Base-by-base conservation (phyloP, 129 eudicot species). In the Lactuca saligna region DNA sequence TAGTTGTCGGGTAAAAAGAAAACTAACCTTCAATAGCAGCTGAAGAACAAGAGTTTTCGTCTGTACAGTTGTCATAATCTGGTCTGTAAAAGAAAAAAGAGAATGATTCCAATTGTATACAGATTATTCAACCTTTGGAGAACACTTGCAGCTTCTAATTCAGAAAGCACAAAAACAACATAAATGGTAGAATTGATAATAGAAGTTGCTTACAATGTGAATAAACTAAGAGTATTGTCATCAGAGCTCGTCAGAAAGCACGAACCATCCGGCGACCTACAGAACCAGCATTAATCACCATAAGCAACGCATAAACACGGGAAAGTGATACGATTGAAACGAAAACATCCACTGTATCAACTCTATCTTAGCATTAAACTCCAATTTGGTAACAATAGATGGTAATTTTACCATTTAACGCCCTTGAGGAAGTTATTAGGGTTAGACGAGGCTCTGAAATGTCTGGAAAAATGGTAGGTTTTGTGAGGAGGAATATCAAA, bases 231-330 rank as follows among this genome's bases (percentile, higher is more conserved):
- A 4, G 78, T 56, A 79, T 86, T 92, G 46, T 92, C 95, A 46
- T 92, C 96, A 8, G 91, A 80, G 56, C 86, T 81, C 8, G 90
- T 86, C 37, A 92, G 70, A 67, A 92, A 89, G 79, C 95, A 84
- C 2, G 96, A 92, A 75, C 96, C 98, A 83, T 92, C 98, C 9
- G 92, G 98, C 17, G 98, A 89, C 98, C 98, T 92, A 54, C 20
- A 79, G 70, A 15, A 63, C 37, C 56, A 54, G 20, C n/a, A 61
- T 38, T 8, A 32, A 71, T 41, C 2, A 57, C 14, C 34, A 65
- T 11, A 20, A 20, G 10, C 54, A 17, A 16, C 4, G 17, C 7
- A 6, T 13, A 31, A 56, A 41, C 32, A 34, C 1, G 41, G 4
- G 39, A 2, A 25, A 57, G 12, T 1, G 42, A 46, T 2, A 58